Base-by-base conservation (phyloP, 2,329 filamentous ascomycete species). In the Nemania serpens region DNA sequence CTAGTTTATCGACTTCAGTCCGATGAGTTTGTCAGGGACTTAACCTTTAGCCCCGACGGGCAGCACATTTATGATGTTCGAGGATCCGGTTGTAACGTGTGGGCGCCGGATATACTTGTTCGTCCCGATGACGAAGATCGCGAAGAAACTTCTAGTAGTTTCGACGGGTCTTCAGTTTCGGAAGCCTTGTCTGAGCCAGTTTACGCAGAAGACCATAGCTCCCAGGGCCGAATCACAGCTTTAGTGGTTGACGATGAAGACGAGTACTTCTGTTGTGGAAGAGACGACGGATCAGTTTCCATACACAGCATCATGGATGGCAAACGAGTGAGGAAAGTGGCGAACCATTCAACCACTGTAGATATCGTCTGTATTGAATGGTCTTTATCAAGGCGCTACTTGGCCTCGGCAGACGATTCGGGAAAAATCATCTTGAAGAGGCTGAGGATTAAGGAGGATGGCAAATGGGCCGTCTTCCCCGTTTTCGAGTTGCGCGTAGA, bases 401-500 rank as follows among this genome's bases (percentile, higher is more conserved):
- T 55, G 7, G 53, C 5, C 12, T 55, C 53, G 34, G 53, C 13
- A 2, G 53, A 55, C 17, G 53, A 55, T 22, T 55, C 53, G 1
- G 53, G 53, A 20, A 17, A n/a, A 42, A 5, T 55, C 33, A 55
- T 55, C 15, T 15, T 48, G 25, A 55, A 55, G 18, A 55, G 53
- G 10, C 53, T 55, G 3, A 10, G 18, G 3, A 5, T n/a, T 9
- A 10, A 18, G 6, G n/a, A 13, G 4, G 22, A 18, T 15, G 18
- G n/a, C 15, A 55, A 48, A 42, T 55, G 42, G 42, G 53, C 53
- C 15, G 53, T 55, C 1, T 55, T 55, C 43, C 53, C 53, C 5
- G 33, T 47, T 15, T 47, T 5, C 18, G 53, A 55, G 4, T 5
- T 54, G n/a, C 51, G 51, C 7, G 18, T 54, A 3, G 18, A 46